These are phyloP conservation scores for Naganishia liquefaciens DNA, from an alignment of 1,284 basidiomycete genomes.

Conservation along the genomic window DNA sequence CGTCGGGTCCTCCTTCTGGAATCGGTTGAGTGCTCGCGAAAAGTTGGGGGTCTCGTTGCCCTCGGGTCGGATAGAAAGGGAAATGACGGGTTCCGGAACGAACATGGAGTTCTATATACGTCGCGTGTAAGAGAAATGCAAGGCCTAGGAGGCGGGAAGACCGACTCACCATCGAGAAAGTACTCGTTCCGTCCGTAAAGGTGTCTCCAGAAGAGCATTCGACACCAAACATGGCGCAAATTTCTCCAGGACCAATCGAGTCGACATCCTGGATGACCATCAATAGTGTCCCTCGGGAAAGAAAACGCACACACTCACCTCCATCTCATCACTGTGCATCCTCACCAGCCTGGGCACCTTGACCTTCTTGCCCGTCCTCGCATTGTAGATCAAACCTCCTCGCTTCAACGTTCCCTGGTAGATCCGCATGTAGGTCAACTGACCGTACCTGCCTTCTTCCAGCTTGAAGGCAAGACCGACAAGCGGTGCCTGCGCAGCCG, in stretches of 20 bases:
- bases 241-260: slow-evolving; percentile 94
- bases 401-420: slow-evolving; percentile 93
- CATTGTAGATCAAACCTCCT: slow-evolving; percentile 84
- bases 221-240: slow-evolving; percentile 98
- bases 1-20: slow-evolving; percentile 99
- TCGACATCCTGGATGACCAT: slow-evolving; percentile 70
- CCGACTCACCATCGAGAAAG: slow-evolving; percentile 76
- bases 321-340: slow-evolving; percentile 99
- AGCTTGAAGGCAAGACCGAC: slow-evolving; percentile 98
- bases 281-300: neutral
- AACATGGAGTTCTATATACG: slow-evolving; percentile 95
- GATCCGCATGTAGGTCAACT: slow-evolving; percentile 98
- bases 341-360: slow-evolving; percentile 96
- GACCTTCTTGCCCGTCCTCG: slow-evolving; percentile 93
- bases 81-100: slow-evolving; percentile 98
- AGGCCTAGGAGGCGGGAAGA: neutral
- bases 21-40: slow-evolving; percentile 92
- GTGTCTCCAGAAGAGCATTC: slow-evolving; percentile 99
- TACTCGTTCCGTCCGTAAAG: slow-evolving; percentile 87
- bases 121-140: neutral
- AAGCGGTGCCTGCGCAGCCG: slow-evolving; percentile 80
- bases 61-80: slow-evolving; percentile 86
- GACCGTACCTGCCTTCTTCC: slow-evolving; percentile 95
- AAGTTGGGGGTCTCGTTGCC: slow-evolving; percentile 94
- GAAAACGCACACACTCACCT: slow-evolving; percentile 59